Evolutionary conservation across 2,329 filamentous ascomycete genomes (phyloP).

Genomic region (Lachnellula occidentalis): DNA sequence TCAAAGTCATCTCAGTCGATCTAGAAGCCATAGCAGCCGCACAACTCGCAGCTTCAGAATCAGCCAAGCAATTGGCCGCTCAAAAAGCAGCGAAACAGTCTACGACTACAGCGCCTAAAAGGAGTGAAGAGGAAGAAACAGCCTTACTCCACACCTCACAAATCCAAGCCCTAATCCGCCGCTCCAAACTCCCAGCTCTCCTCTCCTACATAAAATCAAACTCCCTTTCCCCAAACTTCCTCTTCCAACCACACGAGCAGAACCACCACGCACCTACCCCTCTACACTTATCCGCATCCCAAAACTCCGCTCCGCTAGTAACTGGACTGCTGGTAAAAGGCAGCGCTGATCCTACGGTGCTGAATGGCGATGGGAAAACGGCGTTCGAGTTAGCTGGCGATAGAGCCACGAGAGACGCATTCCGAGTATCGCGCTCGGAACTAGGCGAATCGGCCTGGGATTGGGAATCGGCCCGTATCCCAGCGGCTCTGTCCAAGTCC

Average conservation of each 20-base stretch:
- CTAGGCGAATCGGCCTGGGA: slow-evolving; percentile 71
- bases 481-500: slow-evolving; percentile 60
- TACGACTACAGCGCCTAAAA: slow-evolving; percentile 47
- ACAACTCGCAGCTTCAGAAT: slow-evolving; percentile 42
- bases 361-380: slow-evolving; percentile 72
- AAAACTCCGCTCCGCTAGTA: slow-evolving; percentile 74
- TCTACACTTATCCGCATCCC: slow-evolving; percentile 78
- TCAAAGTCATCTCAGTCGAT: slow-evolving; percentile 77
- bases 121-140: slow-evolving; percentile 78
- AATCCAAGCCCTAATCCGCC: slow-evolving; percentile 78
- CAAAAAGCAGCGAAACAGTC: slow-evolving; percentile 42
- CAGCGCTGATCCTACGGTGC: slow-evolving; percentile 64
- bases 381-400: slow-evolving; percentile 86
- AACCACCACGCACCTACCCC: slow-evolving; percentile 74
- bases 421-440: slow-evolving; percentile 79
- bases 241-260: slow-evolving; percentile 64
- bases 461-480: slow-evolving; percentile 74
- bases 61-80: slow-evolving; percentile 37
- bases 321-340: slow-evolving; percentile 69
- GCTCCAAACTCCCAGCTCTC: slow-evolving; percentile 83
- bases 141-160: slow-evolving; percentile 81
- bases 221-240: slow-evolving; percentile 63
- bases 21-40: slow-evolving; percentile 53
- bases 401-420: slow-evolving; percentile 79
- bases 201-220: slow-evolving; percentile 80